A percentile compares a stretch with the other conserved stretches of the same genome.
Conservation (phyloP, 208 protist genomes). For the Acanthamoeba triangularis region DNA sequence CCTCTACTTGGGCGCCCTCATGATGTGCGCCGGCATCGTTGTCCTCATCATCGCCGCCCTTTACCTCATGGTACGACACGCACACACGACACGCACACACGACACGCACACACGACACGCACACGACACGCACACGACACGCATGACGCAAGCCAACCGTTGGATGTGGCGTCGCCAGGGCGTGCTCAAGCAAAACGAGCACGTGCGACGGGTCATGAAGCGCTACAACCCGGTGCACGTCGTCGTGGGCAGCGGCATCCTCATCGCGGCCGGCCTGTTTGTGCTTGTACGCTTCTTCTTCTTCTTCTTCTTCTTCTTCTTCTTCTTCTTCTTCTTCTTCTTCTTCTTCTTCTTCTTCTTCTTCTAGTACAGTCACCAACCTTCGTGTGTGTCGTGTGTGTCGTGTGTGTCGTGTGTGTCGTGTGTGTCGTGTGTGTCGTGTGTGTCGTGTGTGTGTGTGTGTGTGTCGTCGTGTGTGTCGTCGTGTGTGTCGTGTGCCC, state of each 20-base stretch:
- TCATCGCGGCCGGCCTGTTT: conserved; percentile 15
- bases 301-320: no score
- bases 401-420: no score
- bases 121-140: background rate
- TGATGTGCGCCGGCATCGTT: conserved; percentile 24
- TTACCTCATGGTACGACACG: background rate
- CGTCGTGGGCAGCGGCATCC: conserved; percentile 15
- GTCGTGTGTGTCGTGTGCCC: background rate
- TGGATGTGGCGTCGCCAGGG: background rate
- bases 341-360: no score
- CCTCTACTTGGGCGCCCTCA: conserved; percentile 18
- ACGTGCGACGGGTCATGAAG: conserved; percentile 11
- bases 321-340: no score
- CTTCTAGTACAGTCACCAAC: no score
- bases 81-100: no score
- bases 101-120: background rate
- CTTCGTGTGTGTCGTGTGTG: background rate
- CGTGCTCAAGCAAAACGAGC: conserved; percentile 13
- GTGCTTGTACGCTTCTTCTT: background rate
- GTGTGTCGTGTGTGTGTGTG: no score
- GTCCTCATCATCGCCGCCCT: background rate
- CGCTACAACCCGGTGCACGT: conserved; percentile 54
- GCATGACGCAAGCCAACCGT: background rate
- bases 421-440: no score
- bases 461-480: background rate